Percentiles rank a stretch among this genome's conserved stretches.
Evolutionary conservation across 2,329 filamentous ascomycete species (phyloP).

Genomic region (Ophiostoma quercus): DNA sequence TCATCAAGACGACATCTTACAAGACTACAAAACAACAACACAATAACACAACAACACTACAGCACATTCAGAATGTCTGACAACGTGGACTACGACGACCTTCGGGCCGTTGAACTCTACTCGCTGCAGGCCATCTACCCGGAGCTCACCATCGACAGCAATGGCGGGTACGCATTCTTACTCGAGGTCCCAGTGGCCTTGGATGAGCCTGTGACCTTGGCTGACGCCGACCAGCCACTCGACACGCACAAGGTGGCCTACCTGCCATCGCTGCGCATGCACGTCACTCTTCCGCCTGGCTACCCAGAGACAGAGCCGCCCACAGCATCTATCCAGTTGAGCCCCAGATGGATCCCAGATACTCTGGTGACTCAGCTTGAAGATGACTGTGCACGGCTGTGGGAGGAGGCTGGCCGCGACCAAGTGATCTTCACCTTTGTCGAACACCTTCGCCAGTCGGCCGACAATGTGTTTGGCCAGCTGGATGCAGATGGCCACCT

Average conservation of each 20-base stretch:
- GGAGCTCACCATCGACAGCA: constrained; percentile 45
- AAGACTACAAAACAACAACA: too few species aligned
- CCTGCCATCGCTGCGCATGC: constrained; percentile 53
- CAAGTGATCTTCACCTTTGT: constrained; percentile 59
- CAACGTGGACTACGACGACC: constrained; percentile 42
- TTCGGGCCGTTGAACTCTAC: constrained; percentile 54
- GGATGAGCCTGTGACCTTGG: constrained; percentile 50
- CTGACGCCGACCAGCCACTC: constrained; percentile 21
- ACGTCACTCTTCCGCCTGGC: constrained; percentile 50
- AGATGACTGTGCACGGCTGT: constrained; percentile 48
- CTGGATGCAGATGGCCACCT: constrained; percentile 46
- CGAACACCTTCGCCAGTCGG: constrained; percentile 55
- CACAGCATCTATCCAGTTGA: constrained; percentile 41
- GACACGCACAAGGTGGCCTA: constrained; percentile 51
- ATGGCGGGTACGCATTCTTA: constrained; percentile 46
- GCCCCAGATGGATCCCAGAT: constrained; percentile 53
- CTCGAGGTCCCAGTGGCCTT: constrained; percentile 56
- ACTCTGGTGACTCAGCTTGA: constrained; percentile 47
- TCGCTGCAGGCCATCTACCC: constrained; percentile 61
- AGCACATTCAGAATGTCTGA: not conserved
- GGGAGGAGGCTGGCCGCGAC: constrained; percentile 58
- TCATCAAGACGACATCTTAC: too few species aligned
- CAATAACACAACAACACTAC: too few species aligned
- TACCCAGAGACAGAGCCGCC: constrained; percentile 55
- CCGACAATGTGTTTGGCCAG: constrained; percentile 57